These are phyloP conservation scores for Vinca major DNA, from an alignment of 305 asterid genomes.

Conservation along the genomic window DNA sequence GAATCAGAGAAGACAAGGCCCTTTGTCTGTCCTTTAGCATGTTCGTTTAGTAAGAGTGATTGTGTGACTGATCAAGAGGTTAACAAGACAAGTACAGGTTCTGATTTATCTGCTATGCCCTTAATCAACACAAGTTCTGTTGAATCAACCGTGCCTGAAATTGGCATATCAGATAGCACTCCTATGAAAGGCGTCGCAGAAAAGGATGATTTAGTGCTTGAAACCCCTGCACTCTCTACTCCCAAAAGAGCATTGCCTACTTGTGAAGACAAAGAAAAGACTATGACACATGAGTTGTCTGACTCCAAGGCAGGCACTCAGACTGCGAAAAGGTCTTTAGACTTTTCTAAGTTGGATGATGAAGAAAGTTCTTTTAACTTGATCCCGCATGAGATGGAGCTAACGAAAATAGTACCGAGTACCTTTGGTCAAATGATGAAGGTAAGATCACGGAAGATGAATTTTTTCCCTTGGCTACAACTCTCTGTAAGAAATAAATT, in stretches of 20 bases:
- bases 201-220: conserved; percentile 31
- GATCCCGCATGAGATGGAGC: conserved; percentile 11
- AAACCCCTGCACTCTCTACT: conserved; percentile 57
- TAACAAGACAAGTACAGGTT: conserved; percentile 22
- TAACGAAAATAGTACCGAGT: conserved; percentile 7
- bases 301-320: conserved; percentile 29
- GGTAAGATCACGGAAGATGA: conserved; percentile 10
- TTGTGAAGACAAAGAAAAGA: conserved; percentile 50
- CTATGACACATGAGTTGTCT: conserved; percentile 25
- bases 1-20: conserved; percentile 28
- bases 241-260: conserved; percentile 56
- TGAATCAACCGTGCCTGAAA: neutral
- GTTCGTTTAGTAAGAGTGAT: conserved; percentile 27
- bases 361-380: conserved; percentile 19
- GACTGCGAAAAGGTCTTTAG: conserved; percentile 57
- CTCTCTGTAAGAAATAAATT: neutral
- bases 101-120: conserved; percentile 23
- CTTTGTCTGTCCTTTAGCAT: conserved; percentile 15
- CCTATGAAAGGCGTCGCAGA: conserved; percentile 44
- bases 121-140: conserved; percentile 14
- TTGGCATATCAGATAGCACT: conserved; percentile 33
- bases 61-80: conserved; percentile 24
- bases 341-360: conserved; percentile 37
- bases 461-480: neutral
- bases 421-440: conserved; percentile 10